Base-by-base conservation (phyloP, 1,139 yeast genomes). In the Yamadazyma epiphylla region DNA sequence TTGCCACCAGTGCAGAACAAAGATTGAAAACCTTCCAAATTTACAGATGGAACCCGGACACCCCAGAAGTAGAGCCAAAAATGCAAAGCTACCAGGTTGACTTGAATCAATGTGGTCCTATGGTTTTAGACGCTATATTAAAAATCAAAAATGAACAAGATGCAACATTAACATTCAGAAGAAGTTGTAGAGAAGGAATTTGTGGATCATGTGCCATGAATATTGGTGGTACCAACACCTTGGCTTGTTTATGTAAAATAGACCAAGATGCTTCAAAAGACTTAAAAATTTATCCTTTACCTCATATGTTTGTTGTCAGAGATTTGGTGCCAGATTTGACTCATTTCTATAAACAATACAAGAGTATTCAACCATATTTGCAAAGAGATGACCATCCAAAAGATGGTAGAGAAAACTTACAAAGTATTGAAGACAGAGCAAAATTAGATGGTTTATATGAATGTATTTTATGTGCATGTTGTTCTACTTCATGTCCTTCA, bases 161-260 rank as follows among this genome's bases (percentile, higher is more conserved):
- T 60, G 65, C 97, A 24, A 85, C 97, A 19, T 76, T 91, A 56
- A 91, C 98, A 4, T 84, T 91, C 65, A 82, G 99, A 72, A 82
- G 98, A 66, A 88, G 97, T 30, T 91, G 98, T 70, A 89, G 99
- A 72, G 99, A 91, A 67, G 99, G 99, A 52, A 94, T 91, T 48
- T 91, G 99, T 70, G 99, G 99, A 29, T 91, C 97, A 4, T 91
- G 99, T 73, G 99, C 99, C 49, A 91, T 91, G 99, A 91, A 91
- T 72, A 91, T 91, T 60, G 95, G 95, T 44, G 99, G 99, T 47
- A 75, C 84, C 58, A 91, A 91, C 74, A 91, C 98, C 20, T 74
- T 91, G 53, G 98, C 98, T 25, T 91, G 98, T 68, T 71, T 94
- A 49, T 88, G 96, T 70, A 83, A 88, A 63, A 88, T 91, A 53